Conservation (phyloP, 257 asterid genomes). For the Leptodermis oblonga region DNA sequence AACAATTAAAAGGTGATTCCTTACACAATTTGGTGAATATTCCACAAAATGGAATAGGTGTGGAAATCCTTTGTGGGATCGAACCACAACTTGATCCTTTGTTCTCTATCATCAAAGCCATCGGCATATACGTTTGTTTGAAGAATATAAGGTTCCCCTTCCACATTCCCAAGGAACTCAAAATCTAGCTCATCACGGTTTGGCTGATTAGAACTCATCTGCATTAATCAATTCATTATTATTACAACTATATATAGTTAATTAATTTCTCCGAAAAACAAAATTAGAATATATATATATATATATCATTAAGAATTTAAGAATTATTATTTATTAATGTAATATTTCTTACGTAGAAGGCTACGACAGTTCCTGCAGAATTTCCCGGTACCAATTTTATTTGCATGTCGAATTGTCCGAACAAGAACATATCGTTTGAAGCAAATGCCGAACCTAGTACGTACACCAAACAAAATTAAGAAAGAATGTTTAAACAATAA, state of each 20-base stretch:
- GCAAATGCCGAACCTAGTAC: conserved; percentile 62
- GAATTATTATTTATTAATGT: no score
- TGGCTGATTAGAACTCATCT: conserved; percentile 58
- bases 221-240: conserved; percentile 27
- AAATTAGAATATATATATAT: background rate
- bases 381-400: conserved; percentile 74
- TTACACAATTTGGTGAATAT: conserved; percentile 85
- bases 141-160: conserved; percentile 53
- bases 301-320: background rate
- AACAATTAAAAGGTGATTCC: conserved; percentile 15
- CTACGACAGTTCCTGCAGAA: conserved; percentile 89
- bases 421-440: conserved; percentile 69
- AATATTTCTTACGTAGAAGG: conserved; percentile 56
- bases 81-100: conserved; percentile 78
- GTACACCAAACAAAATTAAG: background rate
- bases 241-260: background rate
- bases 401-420: conserved; percentile 79
- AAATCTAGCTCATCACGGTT: conserved; percentile 86
- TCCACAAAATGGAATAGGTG: conserved; percentile 80
- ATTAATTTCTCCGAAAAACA: background rate
- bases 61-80: conserved; percentile 89
- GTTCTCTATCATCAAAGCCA: conserved; percentile 71
- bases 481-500: no score
- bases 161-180: conserved; percentile 77
- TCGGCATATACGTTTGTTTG: conserved; percentile 79